Percentiles rank a stretch among this genome's conserved stretches.
phyloP scores from a whole-genome alignment of 257 asterid species.

The Mentha longifolia region DNA sequence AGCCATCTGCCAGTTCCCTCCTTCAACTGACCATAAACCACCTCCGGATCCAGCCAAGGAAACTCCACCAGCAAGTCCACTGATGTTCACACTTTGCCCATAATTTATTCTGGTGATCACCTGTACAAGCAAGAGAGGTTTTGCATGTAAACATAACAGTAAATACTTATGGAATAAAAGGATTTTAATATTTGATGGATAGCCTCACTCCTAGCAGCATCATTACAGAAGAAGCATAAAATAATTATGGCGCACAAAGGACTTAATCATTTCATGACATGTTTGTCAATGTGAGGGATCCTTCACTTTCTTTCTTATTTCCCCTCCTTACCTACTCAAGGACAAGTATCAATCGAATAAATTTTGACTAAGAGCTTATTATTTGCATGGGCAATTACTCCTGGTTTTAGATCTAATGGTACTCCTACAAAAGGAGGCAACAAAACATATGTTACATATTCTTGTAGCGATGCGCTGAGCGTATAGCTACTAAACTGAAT shows the following conservation, averaged over 20 bases:
- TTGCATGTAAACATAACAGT: conserved; percentile 11
- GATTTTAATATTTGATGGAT: no score
- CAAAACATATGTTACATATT: neutral
- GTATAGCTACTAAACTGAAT: neutral
- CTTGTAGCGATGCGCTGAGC: no score
- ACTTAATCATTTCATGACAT: neutral
- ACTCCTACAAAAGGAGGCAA: neutral
- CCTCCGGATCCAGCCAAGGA: conserved; percentile 95
- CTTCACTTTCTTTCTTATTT: neutral
- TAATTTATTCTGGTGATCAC: conserved; percentile 94
- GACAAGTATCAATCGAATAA: neutral
- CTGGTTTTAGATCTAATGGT: neutral
- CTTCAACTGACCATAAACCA: conserved; percentile 89
- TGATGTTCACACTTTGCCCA: conserved; percentile 88
- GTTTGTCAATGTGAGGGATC: neutral
- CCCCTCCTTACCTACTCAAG: neutral
- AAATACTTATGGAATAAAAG: neutral
- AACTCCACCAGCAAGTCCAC: conserved; percentile 97
- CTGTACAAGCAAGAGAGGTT: conserved; percentile 40
- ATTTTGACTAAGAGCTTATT: neutral
- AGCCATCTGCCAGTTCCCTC: conserved; percentile 99
- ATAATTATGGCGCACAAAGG: no score
- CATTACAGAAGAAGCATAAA: no score
- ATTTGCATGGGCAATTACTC: neutral
- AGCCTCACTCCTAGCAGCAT: no score